These are phyloP conservation scores for Mycena sp. DNA, from an alignment of 1,284 basidiomycete genomes.

Conservation along the genomic window DNA sequence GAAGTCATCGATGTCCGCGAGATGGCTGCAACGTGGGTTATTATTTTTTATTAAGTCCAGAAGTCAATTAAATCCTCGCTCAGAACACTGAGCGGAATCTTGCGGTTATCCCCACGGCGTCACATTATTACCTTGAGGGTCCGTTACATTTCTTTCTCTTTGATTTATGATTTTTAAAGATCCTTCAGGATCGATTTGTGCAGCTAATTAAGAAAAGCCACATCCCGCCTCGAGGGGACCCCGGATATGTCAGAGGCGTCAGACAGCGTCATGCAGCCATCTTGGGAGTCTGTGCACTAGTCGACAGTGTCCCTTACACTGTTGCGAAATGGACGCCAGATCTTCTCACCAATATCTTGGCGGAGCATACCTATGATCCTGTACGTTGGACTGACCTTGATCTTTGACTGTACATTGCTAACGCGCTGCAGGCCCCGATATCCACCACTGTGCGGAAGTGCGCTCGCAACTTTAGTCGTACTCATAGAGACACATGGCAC, in stretches of 20 bases:
- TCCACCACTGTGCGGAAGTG: slow-evolving; percentile 80
- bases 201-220: slow-evolving; percentile 69
- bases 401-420: not conserved
- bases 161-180: slow-evolving; percentile 19
- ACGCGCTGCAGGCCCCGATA: slow-evolving; percentile 66
- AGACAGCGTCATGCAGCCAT: slow-evolving; percentile 84
- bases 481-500: slow-evolving; percentile 87
- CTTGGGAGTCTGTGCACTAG: slow-evolving; percentile 81
- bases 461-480: slow-evolving; percentile 81
- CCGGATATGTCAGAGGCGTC: slow-evolving; percentile 71
- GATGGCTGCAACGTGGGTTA: slow-evolving; percentile 74
- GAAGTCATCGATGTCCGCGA: slow-evolving; percentile 81
- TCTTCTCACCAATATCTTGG: slow-evolving; percentile 75
- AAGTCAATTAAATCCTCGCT: slow-evolving; percentile 16
- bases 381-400: slow-evolving; percentile 49
- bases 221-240: slow-evolving; percentile 67
- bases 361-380: slow-evolving; percentile 87
- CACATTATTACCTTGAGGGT: slow-evolving; percentile 80
- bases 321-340: slow-evolving; percentile 89
- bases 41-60: slow-evolving; percentile 3
- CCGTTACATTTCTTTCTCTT: slow-evolving; percentile 18
- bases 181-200: slow-evolving; percentile 71
- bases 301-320: slow-evolving; percentile 88
- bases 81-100: slow-evolving; percentile 83
- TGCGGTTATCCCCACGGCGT: slow-evolving; percentile 82